Base-by-base conservation (phyloP, 2,329 filamentous ascomycete genomes). In the Pezicula neosporulosa region DNA sequence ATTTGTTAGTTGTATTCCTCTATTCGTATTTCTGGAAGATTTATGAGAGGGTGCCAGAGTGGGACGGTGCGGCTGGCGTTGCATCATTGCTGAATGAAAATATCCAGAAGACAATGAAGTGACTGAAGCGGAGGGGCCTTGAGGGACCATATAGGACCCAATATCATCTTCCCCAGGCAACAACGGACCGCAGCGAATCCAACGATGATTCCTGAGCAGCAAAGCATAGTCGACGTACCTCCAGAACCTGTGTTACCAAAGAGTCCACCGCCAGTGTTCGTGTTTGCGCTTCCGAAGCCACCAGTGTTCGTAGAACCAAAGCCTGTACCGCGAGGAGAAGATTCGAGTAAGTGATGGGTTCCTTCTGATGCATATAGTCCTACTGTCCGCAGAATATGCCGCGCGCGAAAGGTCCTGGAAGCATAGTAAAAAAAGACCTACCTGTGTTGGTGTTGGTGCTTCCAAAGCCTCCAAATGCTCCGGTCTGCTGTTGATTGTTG, bases 401-500 rank as follows among this genome's bases (percentile, higher is more conserved):
- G 50, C 44, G 21, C 36, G 48, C 16, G 38, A 52, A 50, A 45
- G 15, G 51, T 48, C 30, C 44, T 55, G 27, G 33, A 19, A 37
- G 51, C 16, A 52, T 53, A 52, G 45, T 36, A 30, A 43, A 49
- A 53, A 49, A 51, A 52, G 50, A 65, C 66, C 54, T 67, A 68
- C 66, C 71, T 64, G 63, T 63, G 58, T 60, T 66, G 21, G 63
- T 63, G 45, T 61, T 64, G 43, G 59, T 56, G 49, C 50, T 62
- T 49, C 68, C 72, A 63, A 69, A 85, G 42, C 81, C 82, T 60
- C 80, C 80, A 68, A 87, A 87, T 19, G 71, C 73, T 60, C 62
- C 69, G 59, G 64, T 75, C 69, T 72, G 68, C 61, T 72, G 69
- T 36, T 48, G 56, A 50, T 72, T 74, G 65, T 78, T 82, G 56